A percentile compares a stretch with the other conserved stretches of the same genome.
Conservation (phyloP, 2,329 filamentous ascomycete species). For the Neofusicoccum sp. region DNA sequence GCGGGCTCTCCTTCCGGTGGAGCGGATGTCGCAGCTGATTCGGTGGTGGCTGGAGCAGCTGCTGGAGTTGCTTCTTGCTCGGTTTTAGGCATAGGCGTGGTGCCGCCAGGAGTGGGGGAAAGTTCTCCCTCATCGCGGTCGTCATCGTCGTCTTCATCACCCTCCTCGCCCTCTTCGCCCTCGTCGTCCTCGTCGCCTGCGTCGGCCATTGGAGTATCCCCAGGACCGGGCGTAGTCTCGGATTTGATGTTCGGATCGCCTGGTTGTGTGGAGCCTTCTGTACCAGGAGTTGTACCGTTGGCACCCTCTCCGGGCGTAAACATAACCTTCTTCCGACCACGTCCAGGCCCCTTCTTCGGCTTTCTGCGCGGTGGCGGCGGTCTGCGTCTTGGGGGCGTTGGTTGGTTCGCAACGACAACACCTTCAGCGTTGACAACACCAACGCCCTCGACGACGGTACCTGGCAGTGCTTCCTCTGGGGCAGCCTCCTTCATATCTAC, state of each 20-base stretch:
- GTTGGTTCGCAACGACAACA: constrained; percentile 54
- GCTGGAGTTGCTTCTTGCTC: background rate
- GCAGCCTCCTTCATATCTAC: constrained; percentile 46
- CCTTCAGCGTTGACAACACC: constrained; percentile 62
- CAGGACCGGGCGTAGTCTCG: constrained; percentile 43
- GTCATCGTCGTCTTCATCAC: constrained; percentile 46
- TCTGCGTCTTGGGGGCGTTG: constrained; percentile 58
- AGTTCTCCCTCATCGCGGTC: constrained; percentile 46
- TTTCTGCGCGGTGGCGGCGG: constrained; percentile 79
- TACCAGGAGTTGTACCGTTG: constrained; percentile 35
- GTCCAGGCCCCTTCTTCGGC: constrained; percentile 69
- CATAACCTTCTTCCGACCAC: constrained; percentile 73
- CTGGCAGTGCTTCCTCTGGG: constrained; percentile 45
- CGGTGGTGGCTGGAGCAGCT: background rate
- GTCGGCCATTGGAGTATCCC: constrained; percentile 43
- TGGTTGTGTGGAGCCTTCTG: constrained; percentile 27
- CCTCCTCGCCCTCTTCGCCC: constrained; percentile 51
- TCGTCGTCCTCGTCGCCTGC: constrained; percentile 49
- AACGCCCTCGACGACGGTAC: constrained; percentile 59
- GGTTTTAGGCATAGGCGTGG: constrained; percentile 29
- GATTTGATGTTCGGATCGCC: constrained; percentile 30
- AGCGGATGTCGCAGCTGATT: background rate
- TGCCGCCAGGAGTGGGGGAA: constrained; percentile 44
- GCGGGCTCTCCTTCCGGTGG: background rate
- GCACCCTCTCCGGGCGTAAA: constrained; percentile 51